Evolutionary conservation across 139 green algal species (phyloP).

Genomic region (Zygnema cylindricum): DNA sequence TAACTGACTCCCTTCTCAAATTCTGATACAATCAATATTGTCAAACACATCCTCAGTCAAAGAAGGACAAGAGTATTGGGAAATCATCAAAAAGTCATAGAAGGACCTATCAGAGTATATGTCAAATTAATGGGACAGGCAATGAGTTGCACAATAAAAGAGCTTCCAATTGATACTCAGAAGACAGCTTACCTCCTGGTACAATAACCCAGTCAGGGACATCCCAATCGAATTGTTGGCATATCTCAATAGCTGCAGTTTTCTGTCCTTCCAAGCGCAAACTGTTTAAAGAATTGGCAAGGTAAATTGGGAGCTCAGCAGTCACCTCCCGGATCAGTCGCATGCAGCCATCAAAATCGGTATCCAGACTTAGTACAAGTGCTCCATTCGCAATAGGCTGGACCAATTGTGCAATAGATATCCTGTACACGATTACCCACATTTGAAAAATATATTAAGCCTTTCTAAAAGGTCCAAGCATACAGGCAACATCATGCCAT

Average conservation of each 20-base stretch:
- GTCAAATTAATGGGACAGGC: too few relatives aligned
- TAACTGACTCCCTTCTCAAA: too few relatives aligned
- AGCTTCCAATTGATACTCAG: too few relatives aligned
- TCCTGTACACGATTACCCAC: conserved; percentile 50
- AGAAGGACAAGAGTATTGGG: too few relatives aligned
- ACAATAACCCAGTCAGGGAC: conserved; percentile 98
- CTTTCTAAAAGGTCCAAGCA: too few relatives aligned
- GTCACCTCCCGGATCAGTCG: conserved; percentile 92
- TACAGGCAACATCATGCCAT: too few relatives aligned
- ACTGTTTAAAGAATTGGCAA: conserved; percentile 99
- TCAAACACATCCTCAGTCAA: too few relatives aligned
- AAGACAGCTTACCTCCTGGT: conserved; percentile 93
- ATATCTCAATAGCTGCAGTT: conserved; percentile 99
- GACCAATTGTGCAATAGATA: conserved; percentile 89
- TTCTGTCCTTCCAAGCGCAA: conserved; percentile 98
- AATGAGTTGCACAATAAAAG: too few relatives aligned
- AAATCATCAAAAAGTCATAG: too few relatives aligned
- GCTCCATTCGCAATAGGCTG: conserved; percentile 99
- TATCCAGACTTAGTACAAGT: conserved; percentile 97
- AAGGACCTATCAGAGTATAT: too few relatives aligned
- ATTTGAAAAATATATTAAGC: too few relatives aligned
- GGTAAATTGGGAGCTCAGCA: conserved; percentile 95
- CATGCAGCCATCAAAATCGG: conserved; percentile 99
- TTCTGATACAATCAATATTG: too few relatives aligned
- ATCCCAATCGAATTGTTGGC: conserved; percentile 99